Evolutionary conservation across 1,284 basidiomycete species (phyloP).

Genomic region (Testicularia cyperi): DNA sequence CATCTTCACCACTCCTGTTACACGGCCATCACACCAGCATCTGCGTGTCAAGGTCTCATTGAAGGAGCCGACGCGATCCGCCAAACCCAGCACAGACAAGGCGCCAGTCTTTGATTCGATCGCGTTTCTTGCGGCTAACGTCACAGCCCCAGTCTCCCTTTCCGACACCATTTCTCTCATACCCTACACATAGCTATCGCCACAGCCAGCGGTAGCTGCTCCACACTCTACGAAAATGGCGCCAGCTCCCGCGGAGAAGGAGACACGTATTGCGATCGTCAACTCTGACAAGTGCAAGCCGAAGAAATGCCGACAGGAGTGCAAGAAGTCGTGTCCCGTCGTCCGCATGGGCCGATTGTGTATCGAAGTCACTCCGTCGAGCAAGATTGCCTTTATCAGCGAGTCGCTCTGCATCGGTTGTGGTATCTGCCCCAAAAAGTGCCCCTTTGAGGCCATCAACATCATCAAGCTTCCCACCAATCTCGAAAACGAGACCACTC

Average conservation of each 20-base stretch:
- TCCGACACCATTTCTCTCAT: no score
- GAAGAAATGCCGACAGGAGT: conserved; percentile 59
- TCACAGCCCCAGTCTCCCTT: no score
- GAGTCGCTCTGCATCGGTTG: conserved; percentile 60
- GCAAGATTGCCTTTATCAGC: conserved; percentile 58
- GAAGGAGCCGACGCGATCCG: no score
- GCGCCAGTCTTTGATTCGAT: no score
- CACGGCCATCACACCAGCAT: no score
- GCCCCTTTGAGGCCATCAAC: conserved; percentile 60
- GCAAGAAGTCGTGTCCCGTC: conserved; percentile 59
- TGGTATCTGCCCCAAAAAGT: conserved; percentile 60
- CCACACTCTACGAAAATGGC: conserved; percentile 22
- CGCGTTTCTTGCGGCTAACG: no score
- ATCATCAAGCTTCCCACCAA: conserved; percentile 60
- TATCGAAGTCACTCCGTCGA: conserved; percentile 53
- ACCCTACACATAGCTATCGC: no score
- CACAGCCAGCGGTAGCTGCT: conserved; percentile 9
- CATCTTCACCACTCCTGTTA: no score
- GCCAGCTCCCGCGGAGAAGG: conserved; percentile 45
- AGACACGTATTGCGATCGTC: conserved; percentile 60
- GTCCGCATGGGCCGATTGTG: conserved; percentile 58
- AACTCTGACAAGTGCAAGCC: conserved; percentile 60
- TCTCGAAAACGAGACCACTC: conserved; percentile 58
- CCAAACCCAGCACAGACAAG: no score
- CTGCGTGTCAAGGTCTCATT: no score